phyloP scores from a whole-genome alignment of 2,329 filamentous ascomycete species.

The Lachnellula occidentalis region DNA sequence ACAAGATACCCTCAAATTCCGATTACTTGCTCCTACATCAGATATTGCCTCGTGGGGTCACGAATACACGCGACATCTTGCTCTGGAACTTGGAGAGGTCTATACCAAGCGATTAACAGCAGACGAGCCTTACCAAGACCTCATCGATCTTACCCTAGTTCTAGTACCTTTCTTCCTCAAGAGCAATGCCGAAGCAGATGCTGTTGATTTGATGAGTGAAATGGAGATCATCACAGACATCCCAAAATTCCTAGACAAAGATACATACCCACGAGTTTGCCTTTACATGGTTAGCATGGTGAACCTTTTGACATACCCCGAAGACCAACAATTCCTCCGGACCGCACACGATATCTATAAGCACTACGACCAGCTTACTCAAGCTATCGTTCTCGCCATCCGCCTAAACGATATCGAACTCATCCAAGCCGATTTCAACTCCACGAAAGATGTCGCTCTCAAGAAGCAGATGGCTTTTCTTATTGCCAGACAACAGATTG shows the following conservation, averaged over 20 bases:
- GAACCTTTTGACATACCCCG: conserved; percentile 91
- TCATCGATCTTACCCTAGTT: conserved; percentile 76
- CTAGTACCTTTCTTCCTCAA: conserved; percentile 93
- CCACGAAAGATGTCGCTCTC: conserved; percentile 72
- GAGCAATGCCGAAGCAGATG: conserved; percentile 97
- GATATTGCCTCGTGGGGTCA: conserved; percentile 98
- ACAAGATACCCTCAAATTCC: conserved; percentile 93
- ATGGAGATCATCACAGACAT: conserved; percentile 95
- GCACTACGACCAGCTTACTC: conserved; percentile 84
- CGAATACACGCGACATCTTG: conserved; percentile 94
- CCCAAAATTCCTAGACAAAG: conserved; percentile 81
- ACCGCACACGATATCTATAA: conserved; percentile 94
- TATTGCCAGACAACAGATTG: conserved; percentile 85
- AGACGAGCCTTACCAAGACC: conserved; percentile 76
- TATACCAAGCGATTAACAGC: conserved; percentile 82
- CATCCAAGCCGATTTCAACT: conserved; percentile 75
- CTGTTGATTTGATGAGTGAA: conserved; percentile 94
- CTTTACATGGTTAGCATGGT: conserved; percentile 99
- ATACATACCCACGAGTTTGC: conserved; percentile 89
- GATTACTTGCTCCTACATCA: conserved; percentile 79
- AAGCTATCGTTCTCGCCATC: conserved; percentile 92
- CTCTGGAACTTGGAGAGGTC: conserved; percentile 91
- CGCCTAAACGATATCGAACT: conserved; percentile 81
- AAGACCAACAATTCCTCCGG: conserved; percentile 91
- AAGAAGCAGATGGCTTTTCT: conserved; percentile 94